Conservation (phyloP, 495 filamentous ascomycete genomes). For the Xylaria telfairii region DNA sequence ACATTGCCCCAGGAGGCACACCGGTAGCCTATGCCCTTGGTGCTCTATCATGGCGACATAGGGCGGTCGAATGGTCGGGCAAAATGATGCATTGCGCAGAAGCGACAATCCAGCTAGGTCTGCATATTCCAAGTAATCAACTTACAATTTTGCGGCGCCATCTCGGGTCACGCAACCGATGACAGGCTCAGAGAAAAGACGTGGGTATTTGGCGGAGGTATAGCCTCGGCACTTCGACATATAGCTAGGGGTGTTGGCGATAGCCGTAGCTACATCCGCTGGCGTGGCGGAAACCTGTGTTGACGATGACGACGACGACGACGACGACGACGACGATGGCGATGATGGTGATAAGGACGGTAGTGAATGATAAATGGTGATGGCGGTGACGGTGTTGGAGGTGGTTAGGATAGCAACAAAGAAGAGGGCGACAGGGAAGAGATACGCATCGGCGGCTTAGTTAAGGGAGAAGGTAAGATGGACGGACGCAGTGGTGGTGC, state of each 20-base stretch:
- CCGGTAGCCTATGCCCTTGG: background rate
- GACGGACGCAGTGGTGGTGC: slow-evolving; percentile 1
- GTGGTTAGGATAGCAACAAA: background rate
- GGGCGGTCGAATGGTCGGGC: background rate
- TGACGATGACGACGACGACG: background rate
- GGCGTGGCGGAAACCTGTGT: background rate
- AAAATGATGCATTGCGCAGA: background rate
- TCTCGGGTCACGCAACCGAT: slow-evolving; percentile 13
- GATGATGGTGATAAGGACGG: background rate
- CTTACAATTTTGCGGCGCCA: slow-evolving; percentile 42
- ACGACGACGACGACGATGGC: background rate
- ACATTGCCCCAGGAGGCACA: background rate
- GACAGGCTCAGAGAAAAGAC: background rate
- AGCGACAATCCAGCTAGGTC: background rate
- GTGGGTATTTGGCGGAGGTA: background rate
- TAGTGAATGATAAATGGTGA: background rate
- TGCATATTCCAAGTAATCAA: slow-evolving; percentile 16
- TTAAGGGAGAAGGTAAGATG: background rate
- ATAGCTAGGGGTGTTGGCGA: background rate
- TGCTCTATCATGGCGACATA: background rate
- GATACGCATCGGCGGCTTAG: background rate
- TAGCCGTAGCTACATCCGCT: background rate
- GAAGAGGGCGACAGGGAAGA: background rate
- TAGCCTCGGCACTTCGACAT: background rate
- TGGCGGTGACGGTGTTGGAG: background rate